Conservation (phyloP, 208 protist species). For the Acanthamoeba rhysodes region DNA sequence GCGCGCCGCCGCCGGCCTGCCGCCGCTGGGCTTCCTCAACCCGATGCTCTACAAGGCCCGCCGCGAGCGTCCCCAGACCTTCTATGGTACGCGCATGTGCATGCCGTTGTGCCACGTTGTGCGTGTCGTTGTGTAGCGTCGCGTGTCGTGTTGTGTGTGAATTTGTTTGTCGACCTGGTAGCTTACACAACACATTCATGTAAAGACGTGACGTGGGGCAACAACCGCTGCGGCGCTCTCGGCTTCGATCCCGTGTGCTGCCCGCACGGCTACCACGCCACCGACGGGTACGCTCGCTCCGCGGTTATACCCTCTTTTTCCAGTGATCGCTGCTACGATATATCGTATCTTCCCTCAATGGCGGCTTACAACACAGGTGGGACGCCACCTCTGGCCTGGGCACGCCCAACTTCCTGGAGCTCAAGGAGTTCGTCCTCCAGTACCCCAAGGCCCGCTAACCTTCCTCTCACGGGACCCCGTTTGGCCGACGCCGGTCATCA, state of each 20-base stretch:
- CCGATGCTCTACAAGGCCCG: constrained; percentile 47
- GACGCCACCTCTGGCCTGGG: constrained; percentile 46
- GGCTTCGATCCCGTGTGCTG: constrained; percentile 1
- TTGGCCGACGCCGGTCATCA: too few relatives aligned
- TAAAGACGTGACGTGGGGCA: constrained; percentile 27
- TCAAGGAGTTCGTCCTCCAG: background rate
- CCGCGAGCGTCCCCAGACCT: constrained; percentile 38
- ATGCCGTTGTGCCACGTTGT: too few relatives aligned
- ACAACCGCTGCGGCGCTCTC: constrained; percentile 6
- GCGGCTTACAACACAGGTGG: background rate
- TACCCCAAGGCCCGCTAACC: background rate
- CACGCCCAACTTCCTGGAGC: constrained; percentile 66
- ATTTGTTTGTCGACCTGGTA: background rate
- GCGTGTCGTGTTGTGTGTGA: background rate
- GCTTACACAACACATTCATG: background rate
- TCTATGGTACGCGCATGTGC: constrained; percentile 22
- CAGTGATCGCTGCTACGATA: too few relatives aligned
- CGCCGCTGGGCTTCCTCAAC: constrained; percentile 62
- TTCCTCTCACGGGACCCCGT: too few relatives aligned
- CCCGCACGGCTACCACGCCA: constrained; percentile 11
- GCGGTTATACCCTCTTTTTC: too few relatives aligned
- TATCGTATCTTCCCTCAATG: too few relatives aligned
- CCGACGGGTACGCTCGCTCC: background rate
- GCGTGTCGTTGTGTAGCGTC: background rate
- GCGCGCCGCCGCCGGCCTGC: constrained; percentile 15